These are phyloP conservation scores for Cystofilobasidium ferigula DNA, from an alignment of 768 basidiomycete genomes.

Conservation along the genomic window DNA sequence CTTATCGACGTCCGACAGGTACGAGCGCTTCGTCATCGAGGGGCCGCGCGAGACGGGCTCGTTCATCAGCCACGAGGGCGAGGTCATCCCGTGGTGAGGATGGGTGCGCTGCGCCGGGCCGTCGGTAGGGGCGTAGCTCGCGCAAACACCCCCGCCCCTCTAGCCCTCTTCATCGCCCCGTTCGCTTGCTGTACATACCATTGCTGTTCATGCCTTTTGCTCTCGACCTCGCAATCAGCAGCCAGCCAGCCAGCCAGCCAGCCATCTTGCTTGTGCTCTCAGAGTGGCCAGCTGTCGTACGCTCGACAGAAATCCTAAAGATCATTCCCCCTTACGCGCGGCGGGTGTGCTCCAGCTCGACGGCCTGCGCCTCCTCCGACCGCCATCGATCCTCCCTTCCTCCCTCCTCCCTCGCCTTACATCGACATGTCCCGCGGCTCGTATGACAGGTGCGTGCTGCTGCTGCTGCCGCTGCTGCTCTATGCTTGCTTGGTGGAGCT, in stretches of 20 bases:
- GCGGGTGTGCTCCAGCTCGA: neutral
- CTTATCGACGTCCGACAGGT: neutral
- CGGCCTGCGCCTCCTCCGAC: neutral
- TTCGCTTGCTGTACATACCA: too few species aligned
- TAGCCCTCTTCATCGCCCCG: too few species aligned
- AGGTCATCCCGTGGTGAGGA: neutral
- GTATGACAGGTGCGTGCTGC: constrained; percentile 70
- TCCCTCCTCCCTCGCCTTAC: neutral
- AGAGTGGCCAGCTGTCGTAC: too few species aligned
- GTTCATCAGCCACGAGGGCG: neutral
- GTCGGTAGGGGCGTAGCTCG: neutral
- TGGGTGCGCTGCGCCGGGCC: neutral
- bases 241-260: too few species aligned
- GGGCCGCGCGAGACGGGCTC: neutral
- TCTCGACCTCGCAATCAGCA: too few species aligned
- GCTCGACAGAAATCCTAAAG: too few species aligned
- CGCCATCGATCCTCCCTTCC: neutral
- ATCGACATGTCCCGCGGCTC: constrained; percentile 78
- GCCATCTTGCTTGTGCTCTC: too few species aligned
- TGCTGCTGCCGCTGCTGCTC: neutral
- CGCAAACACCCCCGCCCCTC: too few species aligned
- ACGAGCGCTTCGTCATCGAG: neutral
- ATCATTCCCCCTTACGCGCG: too few species aligned
- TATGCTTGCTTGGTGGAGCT: too few species aligned
- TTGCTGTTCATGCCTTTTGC: too few species aligned